These are phyloP conservation scores for Helotiales sp. DNA, from an alignment of 2,329 filamentous ascomycete genomes.

Conservation along the genomic window DNA sequence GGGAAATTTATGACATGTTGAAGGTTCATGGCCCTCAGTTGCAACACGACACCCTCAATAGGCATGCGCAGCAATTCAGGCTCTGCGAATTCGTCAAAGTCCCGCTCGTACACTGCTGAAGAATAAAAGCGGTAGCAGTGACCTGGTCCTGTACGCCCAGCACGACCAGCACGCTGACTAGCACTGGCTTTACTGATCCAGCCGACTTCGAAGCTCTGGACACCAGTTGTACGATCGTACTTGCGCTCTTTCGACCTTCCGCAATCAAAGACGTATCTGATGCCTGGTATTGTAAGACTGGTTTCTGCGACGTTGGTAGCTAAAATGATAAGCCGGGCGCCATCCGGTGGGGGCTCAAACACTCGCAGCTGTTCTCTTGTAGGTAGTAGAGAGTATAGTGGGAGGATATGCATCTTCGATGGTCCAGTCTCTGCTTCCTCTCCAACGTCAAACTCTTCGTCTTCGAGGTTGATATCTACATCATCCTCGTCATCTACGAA, in stretches of 20 bases:
- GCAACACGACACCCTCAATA: constrained; percentile 87
- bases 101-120: constrained; percentile 87
- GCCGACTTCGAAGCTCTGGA: constrained; percentile 91
- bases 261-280: constrained; percentile 93
- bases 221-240: constrained; percentile 83
- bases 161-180: constrained; percentile 87
- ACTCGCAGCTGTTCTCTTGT: constrained; percentile 89
- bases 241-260: constrained; percentile 89
- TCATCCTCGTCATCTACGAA: constrained; percentile 57
- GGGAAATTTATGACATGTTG: constrained; percentile 92
- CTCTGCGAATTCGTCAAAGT: constrained; percentile 81
- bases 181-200: constrained; percentile 99
- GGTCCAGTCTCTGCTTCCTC: constrained; percentile 67
- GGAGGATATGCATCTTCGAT: constrained; percentile 81
- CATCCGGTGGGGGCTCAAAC: constrained; percentile 81
- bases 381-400: constrained; percentile 88
- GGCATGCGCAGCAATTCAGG: constrained; percentile 90
- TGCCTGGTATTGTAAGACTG: constrained; percentile 92
- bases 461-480: constrained; percentile 57
- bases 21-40: constrained; percentile 92
- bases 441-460: constrained; percentile 55
- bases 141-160: constrained; percentile 90
- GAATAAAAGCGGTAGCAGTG: constrained; percentile 96
- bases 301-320: constrained; percentile 98
- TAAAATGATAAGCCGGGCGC: constrained; percentile 80